Base-by-base conservation (phyloP, 202 grass and related monocot genomes). In the Panicum hallii region DNA sequence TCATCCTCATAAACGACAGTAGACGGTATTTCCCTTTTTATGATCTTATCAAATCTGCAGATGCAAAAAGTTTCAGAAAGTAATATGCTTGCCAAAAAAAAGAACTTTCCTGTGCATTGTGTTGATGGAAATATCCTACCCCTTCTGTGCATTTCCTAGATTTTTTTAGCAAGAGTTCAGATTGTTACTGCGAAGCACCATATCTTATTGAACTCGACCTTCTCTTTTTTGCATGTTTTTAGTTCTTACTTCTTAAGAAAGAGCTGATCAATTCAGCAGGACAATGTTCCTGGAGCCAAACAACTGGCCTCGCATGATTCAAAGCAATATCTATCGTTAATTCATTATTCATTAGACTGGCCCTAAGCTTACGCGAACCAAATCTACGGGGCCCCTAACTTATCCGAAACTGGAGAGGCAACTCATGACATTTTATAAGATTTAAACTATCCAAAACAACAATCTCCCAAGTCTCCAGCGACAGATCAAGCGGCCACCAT, bases 11-110 rank as follows among this genome's bases (percentile, higher is more conserved):
- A 98, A 67, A 98, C 95, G 32, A 98, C 90, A 71, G 76, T 93
- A 60, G 95, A 93, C n/a, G 95, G 95, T 64, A 95, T 98, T 74
- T 98, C 90, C 79, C 93, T 98, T 32, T 93, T 95, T 26, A 98
- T 93, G 77, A 98, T 94, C 87, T 95, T 95, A 87, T 98, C 95
- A 72, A 98, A 98, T 93, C 95, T 98, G 90, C 63, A 98, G 12
- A 48, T 80, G 61, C 54, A 89, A 80, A 8, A 94, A 62, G 58
- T 36, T 17, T 62, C 38, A 48, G 70, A 83, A 56, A 93, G 4
- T 13, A 70, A 63, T 69, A 26, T 42, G 72, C 42, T 30, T 83
- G 68, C 14, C 44, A 23, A 62, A 83, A 58, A 32, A 32, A 1
- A 32, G 1, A n/a, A 9, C 19, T 78, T 73, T 72, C 22, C 22